These are phyloP conservation scores for Chalaropsis thielavioides DNA, from an alignment of 2,329 filamentous ascomycete species.

Conservation along the genomic window DNA sequence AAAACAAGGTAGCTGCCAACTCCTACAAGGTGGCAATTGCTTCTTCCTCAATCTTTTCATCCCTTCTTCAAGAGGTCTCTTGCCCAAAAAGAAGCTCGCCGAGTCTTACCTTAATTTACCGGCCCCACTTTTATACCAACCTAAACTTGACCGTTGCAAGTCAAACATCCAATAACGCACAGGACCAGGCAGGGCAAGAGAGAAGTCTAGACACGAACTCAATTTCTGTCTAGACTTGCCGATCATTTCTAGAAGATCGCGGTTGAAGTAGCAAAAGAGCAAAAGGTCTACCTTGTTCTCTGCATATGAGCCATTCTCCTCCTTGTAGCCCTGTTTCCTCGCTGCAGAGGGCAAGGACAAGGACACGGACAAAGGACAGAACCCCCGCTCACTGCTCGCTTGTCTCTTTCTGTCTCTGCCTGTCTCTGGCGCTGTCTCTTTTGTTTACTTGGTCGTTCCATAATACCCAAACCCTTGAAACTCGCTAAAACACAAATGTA, in stretches of 20 bases:
- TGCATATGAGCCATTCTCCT: background rate
- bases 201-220: background rate
- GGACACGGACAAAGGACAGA: no score
- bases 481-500: constrained; percentile 35
- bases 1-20: background rate
- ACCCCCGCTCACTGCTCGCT: background rate
- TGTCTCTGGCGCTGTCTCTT: background rate
- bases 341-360: background rate
- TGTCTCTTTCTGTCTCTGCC: background rate
- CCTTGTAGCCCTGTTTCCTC: background rate
- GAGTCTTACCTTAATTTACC: constrained; percentile 1
- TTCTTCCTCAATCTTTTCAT: background rate
- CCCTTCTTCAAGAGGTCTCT: background rate
- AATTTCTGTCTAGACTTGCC: background rate
- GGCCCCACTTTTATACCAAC: background rate
- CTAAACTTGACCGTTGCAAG: background rate
- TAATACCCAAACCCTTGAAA: constrained; percentile 33
- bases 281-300: constrained; percentile 5
- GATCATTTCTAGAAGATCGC: constrained; percentile 7
- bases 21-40: background rate
- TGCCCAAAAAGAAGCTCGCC: background rate
- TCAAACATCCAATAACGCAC: background rate
- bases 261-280: background rate
- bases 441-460: constrained; percentile 7
- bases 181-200: background rate